Evolutionary conservation across 2,329 filamentous ascomycete genomes (phyloP), one percentile per base, ranked within the genome.

Genomic region (Amylocarpus encephaloides): DNA sequence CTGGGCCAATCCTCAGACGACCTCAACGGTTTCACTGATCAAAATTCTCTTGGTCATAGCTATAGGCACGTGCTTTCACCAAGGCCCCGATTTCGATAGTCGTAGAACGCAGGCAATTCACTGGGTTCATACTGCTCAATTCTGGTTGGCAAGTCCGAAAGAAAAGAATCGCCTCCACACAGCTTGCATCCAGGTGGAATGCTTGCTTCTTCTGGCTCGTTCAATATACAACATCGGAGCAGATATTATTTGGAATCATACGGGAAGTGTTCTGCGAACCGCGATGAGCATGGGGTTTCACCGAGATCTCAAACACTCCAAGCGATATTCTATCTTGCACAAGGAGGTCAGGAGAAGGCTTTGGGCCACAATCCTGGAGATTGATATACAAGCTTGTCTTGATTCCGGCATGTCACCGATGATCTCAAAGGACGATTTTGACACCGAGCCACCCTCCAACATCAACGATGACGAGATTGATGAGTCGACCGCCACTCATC

Each of bases 221-320:
- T 70, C 75, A 29, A 70, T 70, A 0, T 72, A 71, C 26, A 70
- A 68, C 11, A 67, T 79, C 3, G 72, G 71, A 2, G 70, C 70
- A 5, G 78, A 82, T 53, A 59, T 79, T 3, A 67, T 71, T 1
- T 82, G 77, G 77, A 70, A 77, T 30, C 68, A 72, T 1, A 67
- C 72, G 0, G 79, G 79, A 0, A 64, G 68, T 0, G 53, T 81
- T 11, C 52, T 80, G n/a, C 69, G 78, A 10, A 73, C 71, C 6
- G 79, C 78, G 46, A 74, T 82, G 60, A 72, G 71, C 48, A 79
- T 81, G 71, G 79, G 79, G 3, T 67, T 82, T 6, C 78, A 83
- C 59, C 72, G 76, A 1, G 79, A 82, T 49, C 78, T 79, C 0
- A 69, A 66, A 29, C 66, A 71, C 50, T 70, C 80, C 3, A 68